A percentile compares a stretch with the other conserved stretches of the same genome.
These are phyloP conservation scores for Fusarium paranaense DNA, from an alignment of 2,329 filamentous ascomycete genomes.

Conservation along the genomic window DNA sequence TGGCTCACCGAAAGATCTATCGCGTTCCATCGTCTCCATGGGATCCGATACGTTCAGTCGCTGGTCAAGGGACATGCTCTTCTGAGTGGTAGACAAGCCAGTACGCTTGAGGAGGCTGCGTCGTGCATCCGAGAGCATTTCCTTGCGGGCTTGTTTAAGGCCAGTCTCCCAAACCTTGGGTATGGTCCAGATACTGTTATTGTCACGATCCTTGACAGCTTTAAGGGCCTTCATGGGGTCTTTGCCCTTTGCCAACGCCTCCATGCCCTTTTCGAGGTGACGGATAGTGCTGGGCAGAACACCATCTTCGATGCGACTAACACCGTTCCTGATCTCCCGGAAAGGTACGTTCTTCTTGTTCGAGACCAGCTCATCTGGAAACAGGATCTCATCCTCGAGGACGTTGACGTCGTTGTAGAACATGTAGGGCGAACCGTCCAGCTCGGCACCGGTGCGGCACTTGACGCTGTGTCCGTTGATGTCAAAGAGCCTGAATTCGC, in stretches of 20 bases:
- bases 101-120: conserved; percentile 21
- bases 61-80: conserved; percentile 4
- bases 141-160: conserved; percentile 18
- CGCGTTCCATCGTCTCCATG: conserved; percentile 43
- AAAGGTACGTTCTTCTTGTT: conserved; percentile 34
- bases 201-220: conserved; percentile 7
- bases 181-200: conserved; percentile 34
- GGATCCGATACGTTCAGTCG: conserved; percentile 18
- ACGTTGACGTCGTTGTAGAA: conserved; percentile 44
- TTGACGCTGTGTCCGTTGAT: conserved; percentile 11
- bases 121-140: neutral
- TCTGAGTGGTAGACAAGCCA: conserved; percentile 1
- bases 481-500: conserved; percentile 27
- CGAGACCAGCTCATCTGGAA: conserved; percentile 37
- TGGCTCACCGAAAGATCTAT: conserved; percentile 36
- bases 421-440: conserved; percentile 24
- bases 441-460: neutral
- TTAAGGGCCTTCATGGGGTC: conserved; percentile 19
- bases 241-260: conserved; percentile 13
- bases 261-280: conserved; percentile 18
- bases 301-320: conserved; percentile 33
- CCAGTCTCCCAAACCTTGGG: conserved; percentile 41
- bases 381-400: conserved; percentile 41
- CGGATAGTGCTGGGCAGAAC: conserved; percentile 20
- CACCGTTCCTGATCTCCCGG: conserved; percentile 37